Evolutionary conservation across 2,329 filamentous ascomycete genomes (phyloP), one percentile per base, ranked within the genome.

Genomic region (Colletotrichum theobromicola): DNA sequence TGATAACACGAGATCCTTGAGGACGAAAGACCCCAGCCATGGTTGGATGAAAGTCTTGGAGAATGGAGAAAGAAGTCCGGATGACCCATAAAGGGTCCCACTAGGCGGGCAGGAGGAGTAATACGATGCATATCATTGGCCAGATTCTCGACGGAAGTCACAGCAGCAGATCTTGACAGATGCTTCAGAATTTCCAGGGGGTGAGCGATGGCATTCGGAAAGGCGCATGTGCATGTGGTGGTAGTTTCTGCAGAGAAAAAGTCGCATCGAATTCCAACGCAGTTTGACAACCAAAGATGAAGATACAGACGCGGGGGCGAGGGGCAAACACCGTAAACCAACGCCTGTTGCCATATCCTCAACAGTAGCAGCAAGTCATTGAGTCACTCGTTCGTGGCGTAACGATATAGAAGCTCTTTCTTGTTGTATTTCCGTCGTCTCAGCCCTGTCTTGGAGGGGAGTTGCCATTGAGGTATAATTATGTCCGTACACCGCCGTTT

Each of bases 401-500:
- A 13, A n/a, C 42, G 13, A 1, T 13, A 4, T 50, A 50, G 0
- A 60, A n/a, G 8, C 5, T 10, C 34, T 10, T 24, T 37, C 24
- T 15, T 15, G 18, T n/a, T 28, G 26, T 16, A 26, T 34, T 46
- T 13, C 10, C 24, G 12, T 13, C 32, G 15, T 32, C n/a, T 9
- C 34, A 18, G 24, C 18, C 15, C 63, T 30, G 15, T 60, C 18
- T 37, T 57, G 18, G 18, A 50, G 28, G 21, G 35, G 34, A 53
- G 42, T 60, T 60, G 53, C 24, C 72, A 46, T 21, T 32, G 7
- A 63, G 26, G 68, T 67, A 32, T 57, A 32, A 16, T 13, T 50
- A 24, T 69, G 53, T 60, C 69, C 32, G 24, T 68, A 74, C 73
- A 74, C 16, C 35, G n/a, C 67, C 60, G 50, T 70, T 37, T 75